Evolutionary conservation across 2,329 filamentous ascomycete genomes (phyloP), one percentile per base, ranked within the genome.

Genomic region (Penicillium freii): DNA sequence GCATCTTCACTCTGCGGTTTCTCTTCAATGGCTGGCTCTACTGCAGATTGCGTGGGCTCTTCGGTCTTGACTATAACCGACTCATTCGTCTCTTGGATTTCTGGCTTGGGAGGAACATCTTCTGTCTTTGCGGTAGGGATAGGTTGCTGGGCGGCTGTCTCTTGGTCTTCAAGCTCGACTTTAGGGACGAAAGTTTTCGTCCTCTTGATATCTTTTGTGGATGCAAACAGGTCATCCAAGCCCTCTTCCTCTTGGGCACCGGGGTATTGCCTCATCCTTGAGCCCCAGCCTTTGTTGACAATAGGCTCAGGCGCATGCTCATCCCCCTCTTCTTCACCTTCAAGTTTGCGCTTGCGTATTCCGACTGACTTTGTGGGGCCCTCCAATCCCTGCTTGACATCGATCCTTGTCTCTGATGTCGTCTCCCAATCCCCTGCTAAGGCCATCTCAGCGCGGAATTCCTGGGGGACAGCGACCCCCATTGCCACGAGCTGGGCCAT

Each of bases 341-440:
- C 76, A 53, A 69, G 67, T 62, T 78, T 81, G 40, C 78, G 71
- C 58, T 80, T 80, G 51, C 77, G 72, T 5, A 79, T 71, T 7
- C 78, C 79, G 34, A 76, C 64, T 47, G 75, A 78, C 34, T 74
- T 63, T 23, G 58, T 59, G 34, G 61, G 73, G 6, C 77, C 76
- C 21, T 80, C 77, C 23, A 66, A 63, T 33, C 65, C 72, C 15
- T 73, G 73, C 11, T 80, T 78, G 15, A 81, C 75, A 5, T 70
- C 66, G 27, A 77, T 68, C 23, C 67, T 65, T 31, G 66, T 75
- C 62, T 79, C 80, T 44, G 85, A 81, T 40, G 90, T 84, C 6
- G 83, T 85, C 57, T 91, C 86, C 93, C 93, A 99, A 52, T 96
- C 90, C 33, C 94, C 91, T 4, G 88, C 87, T 79, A 97, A 86